Evolutionary conservation across 306 rosid species (phyloP), one percentile per base, ranked within the genome.

Genomic region (Begonia peltatifolia): DNA sequence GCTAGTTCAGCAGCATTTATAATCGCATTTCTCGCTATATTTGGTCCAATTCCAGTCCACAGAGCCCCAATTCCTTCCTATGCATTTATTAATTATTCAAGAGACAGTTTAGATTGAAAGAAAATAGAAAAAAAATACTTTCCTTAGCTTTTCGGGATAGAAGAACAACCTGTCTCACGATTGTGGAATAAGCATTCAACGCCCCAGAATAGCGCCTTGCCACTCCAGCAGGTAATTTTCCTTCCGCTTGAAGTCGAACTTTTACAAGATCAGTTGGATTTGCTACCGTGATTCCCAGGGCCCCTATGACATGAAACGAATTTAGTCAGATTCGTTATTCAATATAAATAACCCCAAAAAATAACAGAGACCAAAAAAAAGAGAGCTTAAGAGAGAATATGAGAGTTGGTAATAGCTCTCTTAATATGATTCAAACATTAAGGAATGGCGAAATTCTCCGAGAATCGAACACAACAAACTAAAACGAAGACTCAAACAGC

Each of bases 1-100:
- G 97, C 97, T 59, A 90, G 78, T 65, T 90, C 97, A 47, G 97
- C 97, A 57, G 97, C 97, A 56, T 90, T 90, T 50, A 90, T 90
- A 69, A 90, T 85, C 47, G 86, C 95, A 63, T 90, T 90, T 76
- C 97, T 79, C 41, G 90, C 85, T 12, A 90, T n/a, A 57, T 90
- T 90, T 59, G 97, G 97, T 64, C 97, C 97, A 35, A 90, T 11
- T 42, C 97, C 97, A 49, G 95, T 90, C 97, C 97, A 90, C 43
- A 90, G 94, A n/a, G 90, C 92, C 50, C 70, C 62, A 54, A 85
- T 42, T 69, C 95, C 97, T 72, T 90, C 97, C 97, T 90, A 69
- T 41, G 56, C 15, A 36, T 57, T 23, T 38, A 38, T 51, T 62
- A 56, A 38, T 38, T 20, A 41, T 41, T 58, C 14, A 18, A 8